These are phyloP conservation scores for Alliaria petiolata DNA, from an alignment of 345 rosid species.

Conservation along the genomic window DNA sequence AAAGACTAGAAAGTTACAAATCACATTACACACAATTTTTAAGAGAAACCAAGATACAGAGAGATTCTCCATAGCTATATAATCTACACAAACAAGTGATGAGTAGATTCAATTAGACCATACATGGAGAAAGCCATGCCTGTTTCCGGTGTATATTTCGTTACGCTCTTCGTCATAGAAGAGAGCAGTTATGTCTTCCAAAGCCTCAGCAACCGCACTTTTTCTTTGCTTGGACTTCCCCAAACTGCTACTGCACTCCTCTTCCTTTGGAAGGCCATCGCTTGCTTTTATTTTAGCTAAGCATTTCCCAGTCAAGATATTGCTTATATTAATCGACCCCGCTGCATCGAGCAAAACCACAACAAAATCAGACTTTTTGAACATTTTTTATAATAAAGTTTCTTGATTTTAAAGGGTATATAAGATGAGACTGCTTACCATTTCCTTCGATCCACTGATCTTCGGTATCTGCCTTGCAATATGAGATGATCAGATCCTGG, in stretches of 20 bases:
- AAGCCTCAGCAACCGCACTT: slow-evolving; percentile 62
- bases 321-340: slow-evolving; percentile 87
- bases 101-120: slow-evolving; percentile 68
- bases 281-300: slow-evolving; percentile 67
- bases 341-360: slow-evolving; percentile 35
- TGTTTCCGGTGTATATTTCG: slow-evolving; percentile 82
- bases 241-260: slow-evolving; percentile 29
- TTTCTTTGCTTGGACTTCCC: slow-evolving; percentile 32
- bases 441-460: slow-evolving; percentile 64
- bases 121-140: slow-evolving; percentile 66
- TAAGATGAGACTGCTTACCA: slow-evolving; percentile 38
- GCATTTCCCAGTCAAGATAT: slow-evolving; percentile 90
- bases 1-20: neutral
- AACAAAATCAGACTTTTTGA: neutral
- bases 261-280: slow-evolving; percentile 40
- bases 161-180: slow-evolving; percentile 86
- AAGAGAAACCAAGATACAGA: neutral
- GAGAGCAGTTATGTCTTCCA: slow-evolving; percentile 83
- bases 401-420: neutral
- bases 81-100: slow-evolving; percentile 28
- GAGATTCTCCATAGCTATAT: neutral
- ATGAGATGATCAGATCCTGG: slow-evolving; percentile 69
- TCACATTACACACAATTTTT: neutral
- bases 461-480: slow-evolving; percentile 73
- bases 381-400: neutral